Evolutionary conservation across 2,329 filamentous ascomycete genomes (phyloP).

Genomic region (Peltaster fructicola): DNA sequence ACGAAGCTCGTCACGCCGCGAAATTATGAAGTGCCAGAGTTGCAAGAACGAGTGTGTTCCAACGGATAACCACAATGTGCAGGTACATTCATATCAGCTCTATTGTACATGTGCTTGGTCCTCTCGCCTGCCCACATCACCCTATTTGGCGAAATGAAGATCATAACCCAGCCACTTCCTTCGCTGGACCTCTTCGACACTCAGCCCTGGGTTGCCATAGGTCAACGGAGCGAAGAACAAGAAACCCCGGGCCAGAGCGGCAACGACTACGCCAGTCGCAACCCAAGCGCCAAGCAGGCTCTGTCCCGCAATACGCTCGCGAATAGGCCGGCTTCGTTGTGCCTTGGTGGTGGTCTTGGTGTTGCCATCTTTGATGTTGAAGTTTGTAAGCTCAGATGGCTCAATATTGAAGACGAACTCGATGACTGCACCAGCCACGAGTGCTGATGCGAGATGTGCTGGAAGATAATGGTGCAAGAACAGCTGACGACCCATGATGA

Average conservation of each 20-base stretch:
- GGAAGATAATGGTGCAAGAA: slow-evolving; percentile 97
- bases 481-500: slow-evolving; percentile 90
- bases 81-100: no score
- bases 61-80: no score
- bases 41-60: no score
- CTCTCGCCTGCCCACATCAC: neutral
- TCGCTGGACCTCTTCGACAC: slow-evolving; percentile 56
- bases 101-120: neutral
- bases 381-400: slow-evolving; percentile 42
- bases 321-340: slow-evolving; percentile 51
- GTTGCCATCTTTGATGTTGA: slow-evolving; percentile 22
- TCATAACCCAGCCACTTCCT: slow-evolving; percentile 97
- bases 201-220: slow-evolving; percentile 81
- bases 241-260: slow-evolving; percentile 57
- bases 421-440: slow-evolving; percentile 78
- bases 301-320: slow-evolving; percentile 64
- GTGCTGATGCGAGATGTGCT: slow-evolving; percentile 73
- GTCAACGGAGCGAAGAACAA: slow-evolving; percentile 89
- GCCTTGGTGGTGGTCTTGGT: slow-evolving; percentile 18
- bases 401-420: slow-evolving; percentile 95
- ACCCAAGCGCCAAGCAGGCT: slow-evolving; percentile 66
- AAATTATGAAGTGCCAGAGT: no score
- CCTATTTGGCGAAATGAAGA: slow-evolving; percentile 91
- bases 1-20: no score
- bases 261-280: slow-evolving; percentile 52